phyloP scores from a whole-genome alignment of 441 rosid species.

The Manihot esculenta region DNA sequence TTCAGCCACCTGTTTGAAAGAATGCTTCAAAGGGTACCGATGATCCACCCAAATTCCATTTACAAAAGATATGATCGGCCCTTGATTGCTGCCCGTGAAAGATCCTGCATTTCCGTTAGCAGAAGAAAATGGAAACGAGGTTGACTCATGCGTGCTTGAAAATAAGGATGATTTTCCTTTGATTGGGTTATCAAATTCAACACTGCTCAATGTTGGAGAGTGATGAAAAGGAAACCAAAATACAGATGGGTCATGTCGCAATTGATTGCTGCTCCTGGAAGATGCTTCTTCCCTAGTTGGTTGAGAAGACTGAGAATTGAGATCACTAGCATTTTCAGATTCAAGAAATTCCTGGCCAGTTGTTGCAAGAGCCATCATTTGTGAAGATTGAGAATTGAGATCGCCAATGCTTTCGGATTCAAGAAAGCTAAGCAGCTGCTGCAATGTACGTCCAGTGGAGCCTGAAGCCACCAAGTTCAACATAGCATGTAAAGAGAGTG shows the following conservation, averaged over 20 bases:
- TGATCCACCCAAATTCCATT: constrained; percentile 6
- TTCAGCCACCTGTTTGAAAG: background rate
- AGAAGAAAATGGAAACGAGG: no score
- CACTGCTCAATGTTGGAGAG: no score
- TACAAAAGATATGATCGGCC: background rate
- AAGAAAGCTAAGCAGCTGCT: constrained; percentile 7
- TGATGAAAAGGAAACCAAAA: no score
- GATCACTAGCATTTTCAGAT: background rate
- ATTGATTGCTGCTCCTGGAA: no score
- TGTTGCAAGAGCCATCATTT: background rate
- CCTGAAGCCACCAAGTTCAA: constrained; percentile 4
- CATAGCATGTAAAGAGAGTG: background rate
- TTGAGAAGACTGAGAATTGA: background rate
- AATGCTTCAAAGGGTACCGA: background rate
- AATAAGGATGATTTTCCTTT: no score
- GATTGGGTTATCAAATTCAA: no score
- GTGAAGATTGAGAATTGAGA: background rate
- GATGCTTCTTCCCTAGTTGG: no score
- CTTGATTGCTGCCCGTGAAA: background rate
- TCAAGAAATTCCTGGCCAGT: background rate
- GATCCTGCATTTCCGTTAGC: background rate
- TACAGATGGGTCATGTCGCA: no score
- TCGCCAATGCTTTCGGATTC: background rate
- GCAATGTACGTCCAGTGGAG: background rate
- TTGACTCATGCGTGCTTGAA: no score